Evolutionary conservation across 163 green algal species (phyloP).

Genomic region (Scenedesmus sp.): DNA sequence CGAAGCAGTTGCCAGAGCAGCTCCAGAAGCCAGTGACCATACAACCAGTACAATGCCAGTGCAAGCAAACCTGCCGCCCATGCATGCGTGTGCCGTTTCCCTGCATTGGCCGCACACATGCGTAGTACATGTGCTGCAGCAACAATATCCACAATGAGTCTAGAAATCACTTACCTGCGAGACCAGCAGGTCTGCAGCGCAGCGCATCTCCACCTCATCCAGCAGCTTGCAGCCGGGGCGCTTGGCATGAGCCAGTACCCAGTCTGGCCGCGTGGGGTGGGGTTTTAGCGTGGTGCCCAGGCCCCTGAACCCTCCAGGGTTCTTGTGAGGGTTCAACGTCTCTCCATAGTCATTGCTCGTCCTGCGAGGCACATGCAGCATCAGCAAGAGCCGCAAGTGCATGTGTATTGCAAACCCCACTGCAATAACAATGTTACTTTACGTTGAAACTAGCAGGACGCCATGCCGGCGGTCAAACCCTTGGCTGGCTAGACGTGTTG

Average conservation of each 20-base stretch:
- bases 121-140: no score
- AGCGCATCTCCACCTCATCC: constrained; percentile 57
- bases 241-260: constrained; percentile 63
- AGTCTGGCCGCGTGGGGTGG: constrained; percentile 57
- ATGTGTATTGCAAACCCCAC: no score
- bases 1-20: no score
- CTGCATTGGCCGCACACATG: no score
- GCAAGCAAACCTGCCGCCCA: no score
- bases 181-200: constrained; percentile 63
- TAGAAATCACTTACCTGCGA: no score
- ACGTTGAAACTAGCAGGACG: no score
- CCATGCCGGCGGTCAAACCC: background rate
- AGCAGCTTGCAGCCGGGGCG: constrained; percentile 56
- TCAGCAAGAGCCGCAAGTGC: background rate
- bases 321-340: constrained; percentile 48
- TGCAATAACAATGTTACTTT: no score
- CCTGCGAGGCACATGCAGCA: constrained; percentile 48
- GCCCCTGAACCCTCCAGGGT: constrained; percentile 44
- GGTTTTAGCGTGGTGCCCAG: constrained; percentile 32
- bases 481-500: background rate
- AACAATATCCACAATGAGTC: no score
- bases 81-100: no score
- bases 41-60: no score
- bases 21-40: no score
- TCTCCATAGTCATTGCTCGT: constrained; percentile 62